Percentiles rank a stretch among this genome's conserved stretches.
These are phyloP conservation scores for Pleurotus cornucopiae DNA, from an alignment of 768 basidiomycete genomes.

Conservation along the genomic window DNA sequence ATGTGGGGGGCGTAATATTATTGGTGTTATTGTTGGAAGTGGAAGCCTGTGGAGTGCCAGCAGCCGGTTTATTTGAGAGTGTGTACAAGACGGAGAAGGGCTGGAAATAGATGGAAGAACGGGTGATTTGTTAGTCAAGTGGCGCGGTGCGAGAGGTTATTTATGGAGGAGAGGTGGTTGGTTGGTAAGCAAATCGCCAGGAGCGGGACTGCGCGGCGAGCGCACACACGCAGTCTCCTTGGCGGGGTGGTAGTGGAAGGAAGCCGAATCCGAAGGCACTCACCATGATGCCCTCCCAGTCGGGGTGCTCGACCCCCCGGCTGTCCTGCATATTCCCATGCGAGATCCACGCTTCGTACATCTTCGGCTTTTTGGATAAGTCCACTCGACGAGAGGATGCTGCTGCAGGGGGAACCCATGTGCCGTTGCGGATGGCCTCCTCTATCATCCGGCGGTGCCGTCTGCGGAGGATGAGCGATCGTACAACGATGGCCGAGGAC, in stretches of 20 bases:
- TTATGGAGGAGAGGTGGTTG: not conserved
- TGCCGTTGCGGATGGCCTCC: conserved; percentile 62
- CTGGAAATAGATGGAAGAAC: conserved; percentile 7
- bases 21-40: not conserved
- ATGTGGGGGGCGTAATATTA: not conserved
- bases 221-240: not conserved
- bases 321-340: conserved; percentile 9
- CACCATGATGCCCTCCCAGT: conserved; percentile 26
- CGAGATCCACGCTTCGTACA: conserved; percentile 42
- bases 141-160: not conserved
- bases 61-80: not conserved
- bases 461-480: conserved; percentile 60
- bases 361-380: conserved; percentile 38
- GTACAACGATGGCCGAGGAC: conserved; percentile 62
- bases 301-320: conserved; percentile 2
- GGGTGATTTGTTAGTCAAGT: conserved; percentile 13
- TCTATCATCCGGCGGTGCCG: conserved; percentile 56
- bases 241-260: not conserved
- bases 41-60: not conserved
- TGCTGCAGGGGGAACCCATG: conserved; percentile 42
- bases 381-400: conserved; percentile 27
- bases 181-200: not conserved
- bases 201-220: too few species aligned
- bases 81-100: conserved; percentile 19
- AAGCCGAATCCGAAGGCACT: not conserved